A percentile compares a stretch with the other conserved stretches of the same genome.
These are phyloP conservation scores for Aspergillus baeticus DNA, from an alignment of 495 filamentous ascomycete genomes.

Conservation along the genomic window DNA sequence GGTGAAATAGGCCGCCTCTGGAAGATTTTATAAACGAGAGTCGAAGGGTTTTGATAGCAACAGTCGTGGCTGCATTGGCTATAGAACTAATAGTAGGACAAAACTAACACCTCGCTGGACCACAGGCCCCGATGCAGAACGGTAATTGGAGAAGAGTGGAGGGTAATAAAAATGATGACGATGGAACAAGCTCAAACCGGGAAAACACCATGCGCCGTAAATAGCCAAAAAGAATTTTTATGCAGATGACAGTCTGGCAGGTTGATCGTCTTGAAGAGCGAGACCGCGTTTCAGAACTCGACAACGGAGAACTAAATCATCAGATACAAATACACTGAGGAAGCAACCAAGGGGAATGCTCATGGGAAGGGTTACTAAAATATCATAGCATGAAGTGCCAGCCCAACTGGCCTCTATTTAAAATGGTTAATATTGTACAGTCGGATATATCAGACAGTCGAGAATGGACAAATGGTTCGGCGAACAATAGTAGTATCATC, in stretches of 20 bases:
- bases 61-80: too few relatives aligned
- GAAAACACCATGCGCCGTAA: conserved; percentile 31
- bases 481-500: conserved; percentile 17
- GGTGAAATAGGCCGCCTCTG: too few relatives aligned
- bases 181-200: conserved; percentile 6
- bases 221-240: conserved; percentile 23
- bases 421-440: conserved; percentile 45
- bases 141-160: conserved; percentile 30
- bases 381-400: conserved; percentile 34
- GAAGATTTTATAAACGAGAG: too few relatives aligned
- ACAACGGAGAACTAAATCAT: not conserved
- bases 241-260: not conserved
- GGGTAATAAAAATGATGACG: conserved; percentile 15
- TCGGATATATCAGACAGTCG: conserved; percentile 33
- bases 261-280: not conserved
- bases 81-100: not conserved
- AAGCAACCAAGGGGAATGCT: conserved; percentile 20
- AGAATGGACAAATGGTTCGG: conserved; percentile 21
- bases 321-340: conserved; percentile 18
- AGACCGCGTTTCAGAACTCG: too few relatives aligned
- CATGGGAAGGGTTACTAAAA: conserved; percentile 24
- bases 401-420: conserved; percentile 38
- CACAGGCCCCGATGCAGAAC: conserved; percentile 28
- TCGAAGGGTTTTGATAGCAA: too few relatives aligned
- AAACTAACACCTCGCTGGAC: conserved; percentile 18